Conservation (phyloP, 177 flowering plant species). For the Vitis hybrid region DNA sequence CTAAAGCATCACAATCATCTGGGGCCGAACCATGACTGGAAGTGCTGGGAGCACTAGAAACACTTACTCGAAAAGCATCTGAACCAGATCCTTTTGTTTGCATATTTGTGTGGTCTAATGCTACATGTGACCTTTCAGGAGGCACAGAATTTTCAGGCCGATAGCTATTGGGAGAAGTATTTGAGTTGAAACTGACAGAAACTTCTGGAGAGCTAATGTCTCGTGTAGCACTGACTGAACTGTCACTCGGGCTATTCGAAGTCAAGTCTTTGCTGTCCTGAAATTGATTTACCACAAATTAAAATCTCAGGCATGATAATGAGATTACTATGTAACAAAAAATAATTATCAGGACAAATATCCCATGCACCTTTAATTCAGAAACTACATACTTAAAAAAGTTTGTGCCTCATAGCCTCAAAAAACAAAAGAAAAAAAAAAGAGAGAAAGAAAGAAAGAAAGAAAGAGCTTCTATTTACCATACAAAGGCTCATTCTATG, state of each 20-base stretch:
- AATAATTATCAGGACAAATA: too few relatives aligned
- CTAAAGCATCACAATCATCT: constrained; percentile 92
- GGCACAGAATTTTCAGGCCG: constrained; percentile 41
- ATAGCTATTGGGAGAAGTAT: constrained; percentile 42
- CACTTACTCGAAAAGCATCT: constrained; percentile 87
- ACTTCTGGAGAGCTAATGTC: constrained; percentile 69
- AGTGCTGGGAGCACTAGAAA: constrained; percentile 94
- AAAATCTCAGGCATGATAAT: too few relatives aligned
- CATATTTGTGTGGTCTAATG: constrained; percentile 74
- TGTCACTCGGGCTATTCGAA: constrained; percentile 75
- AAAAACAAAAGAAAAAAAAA: too few relatives aligned
- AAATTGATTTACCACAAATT: constrained; percentile 19
- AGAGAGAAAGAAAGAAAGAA: too few relatives aligned
- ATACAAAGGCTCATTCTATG: too few relatives aligned
- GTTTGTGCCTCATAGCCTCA: too few relatives aligned
- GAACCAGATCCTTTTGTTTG: constrained; percentile 82
- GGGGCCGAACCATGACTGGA: constrained; percentile 95
- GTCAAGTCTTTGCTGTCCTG: constrained; percentile 80
- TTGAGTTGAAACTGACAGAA: constrained; percentile 38
- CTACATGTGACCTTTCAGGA: constrained; percentile 72
- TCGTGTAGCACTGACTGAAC: constrained; percentile 61
- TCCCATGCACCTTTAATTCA: too few relatives aligned
- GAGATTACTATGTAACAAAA: too few relatives aligned
- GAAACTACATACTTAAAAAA: too few relatives aligned
- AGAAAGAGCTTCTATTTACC: too few relatives aligned